Base-by-base conservation (phyloP, 202 grass and related monocot species). In the Schoenoplectus triqueter region DNA sequence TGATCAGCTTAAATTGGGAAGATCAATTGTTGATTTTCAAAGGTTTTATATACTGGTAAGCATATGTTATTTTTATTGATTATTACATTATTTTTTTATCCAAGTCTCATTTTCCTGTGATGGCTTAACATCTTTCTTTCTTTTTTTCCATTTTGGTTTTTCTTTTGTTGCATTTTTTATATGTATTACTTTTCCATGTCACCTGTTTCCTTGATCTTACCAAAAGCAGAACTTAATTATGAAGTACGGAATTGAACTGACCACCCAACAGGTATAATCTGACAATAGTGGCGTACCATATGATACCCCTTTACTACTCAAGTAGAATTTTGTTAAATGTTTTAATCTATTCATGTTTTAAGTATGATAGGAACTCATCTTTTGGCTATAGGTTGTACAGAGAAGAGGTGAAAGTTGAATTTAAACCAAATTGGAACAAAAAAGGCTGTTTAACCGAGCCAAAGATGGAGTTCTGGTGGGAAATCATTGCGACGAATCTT, bases 331-430 rank as follows among this genome's bases (percentile, higher is more conserved):
- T 77, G 18, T 40, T 77, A 9, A 44, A 78, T n/a, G 6, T 17
- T 59, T 85, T 59, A 15, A 83, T 67, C 17, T 56, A 15, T 68
- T 39, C 55, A 54, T 69, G 56, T 81, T 84, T 88, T 82, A 98
- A 92, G 95, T 95, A 95, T 51, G 91, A 93, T 57, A 91, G 95
- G 66, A 88, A 95, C 88, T 91, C 91, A 77, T 84, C 66, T 71
- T 78, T 92, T 89, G 95, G 95, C 63, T 89, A 98, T 84, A 92
- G 95, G 67, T 77, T 98, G 78, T 98, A 92, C 74, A 93, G 70
- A 81, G 95, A 98, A 89, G 73, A 88, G 82, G 77, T 89, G 81
- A 88, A 81, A 1, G 52, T 88, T 82, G 48, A 88, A 80, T 88
- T 85, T 77, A 92, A 90, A 73, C 48, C 76, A 7, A 92, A 92